Percentiles rank a stretch among this genome's conserved stretches.
These are phyloP conservation scores for Euphorbia pulcherrima DNA, from an alignment of 345 rosid species.

Conservation along the genomic window DNA sequence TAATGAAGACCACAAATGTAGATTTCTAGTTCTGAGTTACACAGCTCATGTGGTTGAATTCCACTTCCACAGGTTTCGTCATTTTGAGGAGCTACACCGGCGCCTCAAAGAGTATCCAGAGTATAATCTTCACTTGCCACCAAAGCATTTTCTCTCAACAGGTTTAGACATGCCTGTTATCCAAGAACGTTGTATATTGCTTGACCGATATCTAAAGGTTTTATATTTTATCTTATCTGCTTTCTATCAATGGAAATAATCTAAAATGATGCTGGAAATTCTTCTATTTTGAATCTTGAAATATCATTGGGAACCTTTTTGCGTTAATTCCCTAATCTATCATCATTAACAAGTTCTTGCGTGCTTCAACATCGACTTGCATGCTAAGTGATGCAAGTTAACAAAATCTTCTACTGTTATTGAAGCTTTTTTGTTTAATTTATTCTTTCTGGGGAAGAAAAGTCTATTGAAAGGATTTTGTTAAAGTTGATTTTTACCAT, in stretches of 20 bases:
- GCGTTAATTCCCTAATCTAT: not conserved
- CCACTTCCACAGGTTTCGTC: slow-evolving; percentile 65
- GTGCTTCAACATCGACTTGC: not conserved
- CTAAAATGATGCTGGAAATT: not conserved
- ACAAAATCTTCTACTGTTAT: not conserved
- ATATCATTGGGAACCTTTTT: not conserved
- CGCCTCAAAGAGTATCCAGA: slow-evolving; percentile 86
- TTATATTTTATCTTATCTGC: slow-evolving; percentile 17
- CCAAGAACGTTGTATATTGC: slow-evolving; percentile 84
- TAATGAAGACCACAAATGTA: slow-evolving; percentile 8
- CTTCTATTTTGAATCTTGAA: not conserved
- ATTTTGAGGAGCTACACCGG: slow-evolving; percentile 98
- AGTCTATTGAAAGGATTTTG: not conserved
- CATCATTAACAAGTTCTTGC: not conserved
- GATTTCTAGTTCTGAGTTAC: not conserved
- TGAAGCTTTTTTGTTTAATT: not conserved
- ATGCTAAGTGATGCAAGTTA: not conserved
- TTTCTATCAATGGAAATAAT: not conserved
- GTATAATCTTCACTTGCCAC: slow-evolving; percentile 91
- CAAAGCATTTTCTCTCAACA: slow-evolving; percentile 92
- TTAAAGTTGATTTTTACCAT: not conserved
- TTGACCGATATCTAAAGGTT: slow-evolving; percentile 87
- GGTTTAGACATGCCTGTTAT: slow-evolving; percentile 79
- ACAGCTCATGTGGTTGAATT: slow-evolving; percentile 13
- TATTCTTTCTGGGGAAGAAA: not conserved